Evolutionary conservation across 257 asterid genomes (phyloP), one percentile per base, ranked within the genome.

Genomic region (Anisodus tanguticus): DNA sequence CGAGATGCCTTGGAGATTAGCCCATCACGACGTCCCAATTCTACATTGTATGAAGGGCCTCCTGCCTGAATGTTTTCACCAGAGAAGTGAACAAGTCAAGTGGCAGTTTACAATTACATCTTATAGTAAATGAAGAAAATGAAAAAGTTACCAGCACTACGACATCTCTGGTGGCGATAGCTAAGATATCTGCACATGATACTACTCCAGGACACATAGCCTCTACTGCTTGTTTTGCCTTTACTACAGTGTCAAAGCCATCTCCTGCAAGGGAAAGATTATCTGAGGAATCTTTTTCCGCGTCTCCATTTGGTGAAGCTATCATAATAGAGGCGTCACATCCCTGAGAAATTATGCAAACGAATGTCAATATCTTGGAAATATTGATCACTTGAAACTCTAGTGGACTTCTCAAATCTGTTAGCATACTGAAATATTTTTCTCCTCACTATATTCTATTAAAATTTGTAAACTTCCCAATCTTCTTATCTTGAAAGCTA

Each of bases 201-300:
- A 94, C 97, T 9, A 86, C 78, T 17, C 91, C 91, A 0, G 94
- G 95, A 80, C 98, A 94, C 39, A 80, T 90, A 60, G 92, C 91
- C 88, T 94, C 97, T 2, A 94, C 95, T 2, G 97, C 97, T 86
- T 83, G 82, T 76, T 94, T 93, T 9, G 97, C 98, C 91, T 89
- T 88, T 58, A 85, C 64, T 58, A 94, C 90, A 2, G 96, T 93
- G 88, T 94, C 97, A 15, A 94, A 93, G 8, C 96, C 98, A 62
- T 91, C 96, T 84, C 96, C 96, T 8, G 96, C 98, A 2, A 94
- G 88, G 62, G 98, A 92, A 13, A 94, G 91, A 79, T 92, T 94
- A 53, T 94, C 98, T 3, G 83, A 83, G 26, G 90, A 87, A 80
- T 93, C 94, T 60, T 87, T 93, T 83, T 93, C 97, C 1, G 97